Conservation (phyloP, 2,329 filamentous ascomycete species). For the Aspergillus arachidicola region DNA sequence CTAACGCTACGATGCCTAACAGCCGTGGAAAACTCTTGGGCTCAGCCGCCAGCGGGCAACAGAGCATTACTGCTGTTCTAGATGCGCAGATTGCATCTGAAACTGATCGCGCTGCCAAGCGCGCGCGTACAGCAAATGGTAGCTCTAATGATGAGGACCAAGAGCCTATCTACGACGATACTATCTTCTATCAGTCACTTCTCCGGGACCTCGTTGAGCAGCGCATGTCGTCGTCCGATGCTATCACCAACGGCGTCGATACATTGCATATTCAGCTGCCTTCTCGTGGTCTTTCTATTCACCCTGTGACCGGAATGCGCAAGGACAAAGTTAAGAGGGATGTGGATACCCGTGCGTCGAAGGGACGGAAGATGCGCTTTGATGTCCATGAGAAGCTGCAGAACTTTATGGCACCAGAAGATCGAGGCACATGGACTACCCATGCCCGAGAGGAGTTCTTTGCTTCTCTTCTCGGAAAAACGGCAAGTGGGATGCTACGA, state of each 20-base stretch:
- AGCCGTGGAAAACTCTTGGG: slow-evolving; percentile 64
- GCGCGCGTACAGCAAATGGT: slow-evolving; percentile 26
- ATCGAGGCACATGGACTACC: slow-evolving; percentile 77
- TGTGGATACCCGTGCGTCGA: slow-evolving; percentile 92
- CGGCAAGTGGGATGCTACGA: slow-evolving; percentile 65
- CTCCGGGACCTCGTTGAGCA: slow-evolving; percentile 93
- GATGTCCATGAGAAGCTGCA: slow-evolving; percentile 96
- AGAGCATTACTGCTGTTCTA: slow-evolving; percentile 51
- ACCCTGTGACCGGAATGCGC: slow-evolving; percentile 47
- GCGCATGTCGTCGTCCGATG: slow-evolving; percentile 66
- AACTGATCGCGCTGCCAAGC: slow-evolving; percentile 36
- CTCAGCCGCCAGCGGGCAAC: slow-evolving; percentile 51
- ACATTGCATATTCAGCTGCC: slow-evolving; percentile 40
- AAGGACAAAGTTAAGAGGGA: slow-evolving; percentile 72
- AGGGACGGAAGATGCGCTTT: slow-evolving; percentile 90
- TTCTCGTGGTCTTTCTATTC: slow-evolving; percentile 35
- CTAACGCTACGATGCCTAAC: slow-evolving; percentile 54
- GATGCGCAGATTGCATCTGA: slow-evolving; percentile 49
- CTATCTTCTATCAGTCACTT: slow-evolving; percentile 89
- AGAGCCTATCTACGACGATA: slow-evolving; percentile 82
- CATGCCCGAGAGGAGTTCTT: slow-evolving; percentile 77
- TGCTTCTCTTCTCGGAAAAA: slow-evolving; percentile 67
- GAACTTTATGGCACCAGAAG: slow-evolving; percentile 96
- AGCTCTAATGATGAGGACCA: slow-evolving; percentile 12
- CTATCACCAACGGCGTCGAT: slow-evolving; percentile 49